Evolutionary conservation across 495 filamentous ascomycete species (phyloP).

Genomic region (Podospora tetraspora): DNA sequence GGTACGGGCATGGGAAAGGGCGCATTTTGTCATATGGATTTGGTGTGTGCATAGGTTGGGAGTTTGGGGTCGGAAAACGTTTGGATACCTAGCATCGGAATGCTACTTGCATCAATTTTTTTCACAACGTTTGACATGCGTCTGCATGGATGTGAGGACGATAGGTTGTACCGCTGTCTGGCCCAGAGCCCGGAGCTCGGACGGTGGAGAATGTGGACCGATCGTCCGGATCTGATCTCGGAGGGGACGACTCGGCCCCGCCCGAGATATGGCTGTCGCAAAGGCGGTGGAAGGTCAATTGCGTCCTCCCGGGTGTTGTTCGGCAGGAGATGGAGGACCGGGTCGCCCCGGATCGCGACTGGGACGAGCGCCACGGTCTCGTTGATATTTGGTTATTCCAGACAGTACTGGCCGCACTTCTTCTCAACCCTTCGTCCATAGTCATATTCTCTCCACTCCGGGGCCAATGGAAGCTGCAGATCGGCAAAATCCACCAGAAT

Average conservation of each 20-base stretch:
- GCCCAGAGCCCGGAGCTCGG: background rate
- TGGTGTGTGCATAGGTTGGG: background rate
- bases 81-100: background rate
- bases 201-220: background rate
- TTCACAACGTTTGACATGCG: background rate
- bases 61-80: background rate
- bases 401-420: too few species aligned
- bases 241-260: background rate
- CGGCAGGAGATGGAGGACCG: too few species aligned
- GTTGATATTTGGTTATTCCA: too few species aligned
- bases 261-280: background rate
- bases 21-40: background rate
- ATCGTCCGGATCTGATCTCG: background rate
- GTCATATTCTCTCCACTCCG: too few species aligned
- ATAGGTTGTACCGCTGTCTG: too few species aligned
- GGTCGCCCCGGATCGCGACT: too few species aligned
- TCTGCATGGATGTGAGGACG: background rate
- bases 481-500: too few species aligned
- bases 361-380: too few species aligned
- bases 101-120: background rate
- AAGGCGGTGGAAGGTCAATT: background rate
- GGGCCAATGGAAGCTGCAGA: too few species aligned
- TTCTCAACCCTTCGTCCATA: too few species aligned
- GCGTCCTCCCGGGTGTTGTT: too few species aligned
- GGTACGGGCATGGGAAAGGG: background rate